phyloP scores from a whole-genome alignment of 176 grass and related monocot genomes.

The Aegilops umbellulata region DNA sequence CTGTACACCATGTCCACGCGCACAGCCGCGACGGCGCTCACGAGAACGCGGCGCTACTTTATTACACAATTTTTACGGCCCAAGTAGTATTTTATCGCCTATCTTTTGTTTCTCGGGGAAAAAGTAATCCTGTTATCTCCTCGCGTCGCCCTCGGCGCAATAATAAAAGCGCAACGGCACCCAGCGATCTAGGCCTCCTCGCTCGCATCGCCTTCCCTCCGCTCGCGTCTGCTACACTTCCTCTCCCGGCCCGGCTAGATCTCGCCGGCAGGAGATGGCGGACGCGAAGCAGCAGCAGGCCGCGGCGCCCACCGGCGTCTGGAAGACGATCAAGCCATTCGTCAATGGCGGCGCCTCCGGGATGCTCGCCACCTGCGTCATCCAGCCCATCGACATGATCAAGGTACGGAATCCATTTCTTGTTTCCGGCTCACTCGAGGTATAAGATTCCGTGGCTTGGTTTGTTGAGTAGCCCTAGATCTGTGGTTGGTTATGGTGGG shows the following conservation, averaged over 20 bases:
- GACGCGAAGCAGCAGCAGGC: conserved; percentile 59
- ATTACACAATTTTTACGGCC: neutral
- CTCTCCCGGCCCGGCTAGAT: neutral
- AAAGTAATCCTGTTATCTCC: neutral
- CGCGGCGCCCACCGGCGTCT: conserved; percentile 54
- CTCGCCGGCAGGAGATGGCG: conserved; percentile 48
- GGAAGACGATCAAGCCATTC: conserved; percentile 91
- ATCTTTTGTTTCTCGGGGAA: neutral
- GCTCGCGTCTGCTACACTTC: conserved; percentile 15
- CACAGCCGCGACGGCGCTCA: neutral
- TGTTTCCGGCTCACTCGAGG: neutral
- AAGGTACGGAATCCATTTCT: conserved; percentile 48
- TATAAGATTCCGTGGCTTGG: neutral
- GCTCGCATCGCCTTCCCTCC: neutral
- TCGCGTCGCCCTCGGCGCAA: neutral
- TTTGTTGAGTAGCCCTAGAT: neutral
- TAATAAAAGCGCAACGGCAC: conserved; percentile 42
- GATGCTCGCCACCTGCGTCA: conserved; percentile 97
- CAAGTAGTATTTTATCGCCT: neutral
- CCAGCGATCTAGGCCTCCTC: conserved; percentile 6
- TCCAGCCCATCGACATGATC: conserved; percentile 98
- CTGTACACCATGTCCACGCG: neutral
- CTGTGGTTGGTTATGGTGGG: neutral
- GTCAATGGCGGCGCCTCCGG: conserved; percentile 87
- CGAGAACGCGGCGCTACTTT: neutral